phyloP scores from a whole-genome alignment of 768 basidiomycete species.

The Boletus pseudopeckii region DNA sequence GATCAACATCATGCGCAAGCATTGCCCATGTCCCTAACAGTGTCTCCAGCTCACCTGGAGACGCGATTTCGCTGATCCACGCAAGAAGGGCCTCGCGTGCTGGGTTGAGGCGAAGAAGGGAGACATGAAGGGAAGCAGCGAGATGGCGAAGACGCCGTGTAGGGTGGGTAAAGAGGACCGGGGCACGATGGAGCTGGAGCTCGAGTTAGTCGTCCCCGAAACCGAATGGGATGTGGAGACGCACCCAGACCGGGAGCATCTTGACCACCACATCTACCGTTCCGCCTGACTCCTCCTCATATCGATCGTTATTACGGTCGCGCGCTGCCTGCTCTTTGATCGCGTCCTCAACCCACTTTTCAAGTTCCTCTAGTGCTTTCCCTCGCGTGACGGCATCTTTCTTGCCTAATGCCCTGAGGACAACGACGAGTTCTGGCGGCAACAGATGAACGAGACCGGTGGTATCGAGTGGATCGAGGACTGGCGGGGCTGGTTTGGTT shows the following conservation, averaged over 20 bases:
- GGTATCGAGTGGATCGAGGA: conserved; percentile 84
- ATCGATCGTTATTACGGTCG: conserved; percentile 8
- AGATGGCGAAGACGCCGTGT: conserved; percentile 69
- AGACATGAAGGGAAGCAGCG: conserved; percentile 57
- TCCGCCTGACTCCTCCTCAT: conserved; percentile 8
- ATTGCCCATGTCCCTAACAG: conserved; percentile 74
- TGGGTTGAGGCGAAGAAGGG: conserved; percentile 55
- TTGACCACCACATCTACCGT: conserved; percentile 39
- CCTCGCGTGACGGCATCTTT: conserved; percentile 84
- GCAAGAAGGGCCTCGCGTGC: conserved; percentile 48
- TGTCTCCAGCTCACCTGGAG: conserved; percentile 48
- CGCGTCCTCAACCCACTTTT: conserved; percentile 60
- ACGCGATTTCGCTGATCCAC: conserved; percentile 47
- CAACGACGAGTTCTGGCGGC: conserved; percentile 78
- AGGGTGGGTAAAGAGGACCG: conserved; percentile 75
- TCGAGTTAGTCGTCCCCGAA: conserved; percentile 2
- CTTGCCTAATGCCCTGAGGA: conserved; percentile 79
- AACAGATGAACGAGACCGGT: conserved; percentile 71
- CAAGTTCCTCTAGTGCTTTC: conserved; percentile 82
- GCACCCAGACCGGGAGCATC: conserved; percentile 89
- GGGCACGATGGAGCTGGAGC: conserved; percentile 78
- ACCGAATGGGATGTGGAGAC: conserved; percentile 25
- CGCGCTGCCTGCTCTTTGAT: conserved; percentile 42
- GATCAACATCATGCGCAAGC: conserved; percentile 68
- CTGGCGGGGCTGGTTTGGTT: conserved; percentile 66